Base-by-base conservation (phyloP, 2,329 filamentous ascomycete genomes). In the Colletotrichum navitas region DNA sequence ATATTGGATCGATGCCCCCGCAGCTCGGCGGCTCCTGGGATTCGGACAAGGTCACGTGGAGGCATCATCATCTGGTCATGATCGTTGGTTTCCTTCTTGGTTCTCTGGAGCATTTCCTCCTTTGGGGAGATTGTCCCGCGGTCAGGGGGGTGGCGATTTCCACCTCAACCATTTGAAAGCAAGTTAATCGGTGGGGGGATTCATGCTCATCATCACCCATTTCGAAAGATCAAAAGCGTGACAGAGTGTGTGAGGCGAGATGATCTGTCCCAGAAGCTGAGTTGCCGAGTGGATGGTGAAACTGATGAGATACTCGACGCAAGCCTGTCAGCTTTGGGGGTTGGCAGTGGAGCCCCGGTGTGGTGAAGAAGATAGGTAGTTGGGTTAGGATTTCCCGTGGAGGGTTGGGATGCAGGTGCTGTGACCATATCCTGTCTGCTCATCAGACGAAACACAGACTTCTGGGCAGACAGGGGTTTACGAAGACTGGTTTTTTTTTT, bases 231-330 rank as follows among this genome's bases (percentile, higher is more conserved):
- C 3, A 10, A 36, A 10, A 26, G 45, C 0, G 43, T 7, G 14
- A 52, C 7, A 51, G 47, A 29, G 29, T 29, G 29, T 26, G 24
- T 11, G 36, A 29, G 47, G 11, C 36, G 47, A 16, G 56, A 21
- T 54, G 56, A 43, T 54, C 61, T 14, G 14, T 12, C 21, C 24
- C 39, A 45, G 47, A 16, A 14, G 29, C 39, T 54, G 56, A 26
- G 18, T 26, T 43, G 64, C 64, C 26, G 64, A 63, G 58, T 29
- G 18, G 36, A 47, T 41, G 58, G 51, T 67, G 58, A n/a, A 26
- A 67, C 65, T 39, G 65, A 63, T 62, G 26, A 54, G 64, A 34
- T 52, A 62, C 64, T 45, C 55, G 64, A 55, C 55, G 29, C 41
- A 29, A 2, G 29, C 29, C 26, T 34, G 45, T 49, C 45, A 51